Base-by-base conservation (phyloP, 139 green algal species). In the Raphidocelis subcapitata region DNA sequence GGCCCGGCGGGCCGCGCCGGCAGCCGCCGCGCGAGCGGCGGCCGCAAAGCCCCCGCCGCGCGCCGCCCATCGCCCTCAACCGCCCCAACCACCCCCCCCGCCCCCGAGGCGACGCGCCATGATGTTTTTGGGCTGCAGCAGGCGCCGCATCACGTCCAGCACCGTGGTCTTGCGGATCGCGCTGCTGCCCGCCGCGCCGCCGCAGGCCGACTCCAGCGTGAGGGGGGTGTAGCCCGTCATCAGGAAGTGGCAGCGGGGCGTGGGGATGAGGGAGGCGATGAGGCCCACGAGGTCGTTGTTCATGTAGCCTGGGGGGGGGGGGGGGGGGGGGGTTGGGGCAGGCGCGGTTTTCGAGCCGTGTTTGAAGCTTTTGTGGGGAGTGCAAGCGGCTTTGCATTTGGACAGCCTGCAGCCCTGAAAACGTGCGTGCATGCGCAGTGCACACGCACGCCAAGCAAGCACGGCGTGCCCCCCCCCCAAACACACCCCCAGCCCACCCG, bases 221-320 rank as follows among this genome's bases (percentile, higher is more conserved):
- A 98, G 85, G 14, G 93, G 96, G 2, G 96, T 99, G 92, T 99
- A 99, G 36, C 96, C 96, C 2, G 88, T 90, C 84, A 94, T 90
- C 66, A 99, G 82, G 82, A 99, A 99, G 86, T 99, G 95, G 84
- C 95, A 99, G 36, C 92, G 84, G 16, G 96, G 96, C 12, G 94
- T 96, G 31, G 95, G 94, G 67, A 99, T 94, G 26, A 99, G 92
- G 3, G 86, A 93, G 1, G 96, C 94, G 29, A 99, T 84, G 54
- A 99, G 79, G 0, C 95, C 95, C 49, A 97, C 91, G 57, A 99
- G 80, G 83, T 99, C 96, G 82, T 99, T 99, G 88, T 99, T 98
- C 95, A 98, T 99, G 89, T 99, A 98, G 29, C 95, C 95, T 90
- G 89, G 62, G 41, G n/a, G 44, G 21, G 49, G 4, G n/a, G 36